phyloP scores from a whole-genome alignment of 345 rosid species.

The Linum usitatissimum region DNA sequence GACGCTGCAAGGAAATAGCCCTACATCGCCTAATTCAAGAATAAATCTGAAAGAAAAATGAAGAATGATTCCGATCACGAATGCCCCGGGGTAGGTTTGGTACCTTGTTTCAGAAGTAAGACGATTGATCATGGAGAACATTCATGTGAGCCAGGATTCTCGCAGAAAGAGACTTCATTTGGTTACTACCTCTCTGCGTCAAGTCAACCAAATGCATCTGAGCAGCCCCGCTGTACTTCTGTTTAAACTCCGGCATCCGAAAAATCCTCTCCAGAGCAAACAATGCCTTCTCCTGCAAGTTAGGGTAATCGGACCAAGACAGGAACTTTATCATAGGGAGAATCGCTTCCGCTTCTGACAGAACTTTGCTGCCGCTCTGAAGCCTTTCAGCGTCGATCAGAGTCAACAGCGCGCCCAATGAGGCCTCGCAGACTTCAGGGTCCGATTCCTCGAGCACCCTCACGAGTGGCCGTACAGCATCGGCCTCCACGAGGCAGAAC shows the following conservation, averaged over 20 bases:
- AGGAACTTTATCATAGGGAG: constrained; percentile 36
- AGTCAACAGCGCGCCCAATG: constrained; percentile 53
- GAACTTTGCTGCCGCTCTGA: constrained; percentile 46
- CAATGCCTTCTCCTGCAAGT: constrained; percentile 48
- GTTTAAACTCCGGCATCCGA: constrained; percentile 45
- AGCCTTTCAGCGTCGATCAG: constrained; percentile 43
- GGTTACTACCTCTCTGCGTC: constrained; percentile 49
- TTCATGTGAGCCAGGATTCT: constrained; percentile 54
- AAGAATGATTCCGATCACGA: too few species aligned
- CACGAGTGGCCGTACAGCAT: constrained; percentile 42
- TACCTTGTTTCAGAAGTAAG: constrained; percentile 33
- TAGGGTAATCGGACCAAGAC: constrained; percentile 30
- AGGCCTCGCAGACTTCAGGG: constrained; percentile 37
- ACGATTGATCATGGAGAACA: constrained; percentile 55
- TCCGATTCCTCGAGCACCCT: constrained; percentile 38
- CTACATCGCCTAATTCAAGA: too few species aligned
- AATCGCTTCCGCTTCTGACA: constrained; percentile 44
- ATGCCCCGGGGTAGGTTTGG: too few species aligned
- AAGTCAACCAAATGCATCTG: constrained; percentile 55
- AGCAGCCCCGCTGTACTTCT: constrained; percentile 44
- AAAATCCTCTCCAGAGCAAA: constrained; percentile 50
- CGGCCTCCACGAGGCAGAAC: constrained; percentile 59
- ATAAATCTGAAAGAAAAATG: too few species aligned
- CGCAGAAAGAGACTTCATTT: constrained; percentile 53
- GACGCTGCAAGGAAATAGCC: too few species aligned